A percentile compares a stretch with the other conserved stretches of the same genome.
Conservation (phyloP, 192 early-diverging fungal species). For the Mortierella claussenii region DNA sequence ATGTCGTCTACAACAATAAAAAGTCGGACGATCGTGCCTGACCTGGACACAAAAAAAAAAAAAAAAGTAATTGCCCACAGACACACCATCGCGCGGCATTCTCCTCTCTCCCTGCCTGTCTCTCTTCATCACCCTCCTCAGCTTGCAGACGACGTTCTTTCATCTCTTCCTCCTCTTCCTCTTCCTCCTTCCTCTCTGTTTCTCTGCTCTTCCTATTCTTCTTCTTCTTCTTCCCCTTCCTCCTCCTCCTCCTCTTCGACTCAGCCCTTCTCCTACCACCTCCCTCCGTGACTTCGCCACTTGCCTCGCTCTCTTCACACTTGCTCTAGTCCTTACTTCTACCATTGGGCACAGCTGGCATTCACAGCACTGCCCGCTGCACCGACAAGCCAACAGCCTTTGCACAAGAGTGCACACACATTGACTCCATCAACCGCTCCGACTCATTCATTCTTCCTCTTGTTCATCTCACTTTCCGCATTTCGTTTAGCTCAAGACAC, state of each 20-base stretch:
- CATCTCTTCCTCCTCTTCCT: neutral
- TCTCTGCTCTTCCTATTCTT: neutral
- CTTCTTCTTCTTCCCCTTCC: constrained; percentile 3
- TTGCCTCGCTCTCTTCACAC: neutral
- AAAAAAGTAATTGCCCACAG: too few relatives aligned
- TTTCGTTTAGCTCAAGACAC: too few relatives aligned
- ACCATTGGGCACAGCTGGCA: too few relatives aligned
- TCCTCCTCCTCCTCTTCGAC: neutral
- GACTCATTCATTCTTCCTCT: neutral
- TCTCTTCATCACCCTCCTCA: neutral
- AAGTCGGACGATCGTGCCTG: too few relatives aligned
- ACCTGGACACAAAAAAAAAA: too few relatives aligned
- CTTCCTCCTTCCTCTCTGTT: neutral
- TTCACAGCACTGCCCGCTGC: too few relatives aligned
- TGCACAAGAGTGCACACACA: too few relatives aligned
- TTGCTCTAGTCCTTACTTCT: neutral
- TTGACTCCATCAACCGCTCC: too few relatives aligned
- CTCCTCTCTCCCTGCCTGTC: neutral
- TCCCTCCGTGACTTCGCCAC: neutral
- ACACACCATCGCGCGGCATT: too few relatives aligned
- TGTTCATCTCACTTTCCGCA: neutral
- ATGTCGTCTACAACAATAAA: too few relatives aligned
- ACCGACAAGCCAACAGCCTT: too few relatives aligned
- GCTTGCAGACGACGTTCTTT: too few relatives aligned
- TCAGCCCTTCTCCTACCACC: neutral